Conservation (phyloP, 768 basidiomycete species). For the Tylopilus balloui region DNA sequence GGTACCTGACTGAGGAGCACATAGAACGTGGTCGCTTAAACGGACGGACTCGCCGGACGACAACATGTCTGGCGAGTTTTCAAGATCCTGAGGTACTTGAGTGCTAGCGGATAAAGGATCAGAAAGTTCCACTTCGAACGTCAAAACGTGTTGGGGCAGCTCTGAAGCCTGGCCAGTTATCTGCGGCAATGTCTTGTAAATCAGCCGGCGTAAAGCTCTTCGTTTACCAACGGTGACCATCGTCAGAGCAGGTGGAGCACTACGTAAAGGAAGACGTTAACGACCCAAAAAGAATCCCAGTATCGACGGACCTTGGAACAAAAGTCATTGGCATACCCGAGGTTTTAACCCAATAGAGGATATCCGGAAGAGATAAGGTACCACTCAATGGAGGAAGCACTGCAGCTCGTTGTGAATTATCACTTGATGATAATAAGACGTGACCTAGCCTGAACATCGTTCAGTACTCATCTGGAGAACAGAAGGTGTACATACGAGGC, state of each 20-base stretch:
- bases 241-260: conserved; percentile 37
- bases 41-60: neutral
- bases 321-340: conserved; percentile 38
- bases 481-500: conserved; percentile 36
- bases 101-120: neutral
- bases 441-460: conserved; percentile 50
- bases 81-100: neutral
- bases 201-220: conserved; percentile 41
- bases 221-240: conserved; percentile 30
- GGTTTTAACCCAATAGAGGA: conserved; percentile 44
- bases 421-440: conserved; percentile 43
- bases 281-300: neutral
- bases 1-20: neutral
- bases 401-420: conserved; percentile 32
- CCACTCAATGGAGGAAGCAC: conserved; percentile 49
- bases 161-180: conserved; percentile 3
- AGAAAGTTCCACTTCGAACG: conserved; percentile 38
- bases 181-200: conserved; percentile 40
- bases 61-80: neutral
- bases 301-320: conserved; percentile 45
- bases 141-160: conserved; percentile 28
- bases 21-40: neutral
- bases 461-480: conserved; percentile 2
- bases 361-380: conserved; percentile 35
- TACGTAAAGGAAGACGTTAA: conserved; percentile 18